Conservation (phyloP, 805 yeast species). For the Blastobotrys chiropterorum region DNA sequence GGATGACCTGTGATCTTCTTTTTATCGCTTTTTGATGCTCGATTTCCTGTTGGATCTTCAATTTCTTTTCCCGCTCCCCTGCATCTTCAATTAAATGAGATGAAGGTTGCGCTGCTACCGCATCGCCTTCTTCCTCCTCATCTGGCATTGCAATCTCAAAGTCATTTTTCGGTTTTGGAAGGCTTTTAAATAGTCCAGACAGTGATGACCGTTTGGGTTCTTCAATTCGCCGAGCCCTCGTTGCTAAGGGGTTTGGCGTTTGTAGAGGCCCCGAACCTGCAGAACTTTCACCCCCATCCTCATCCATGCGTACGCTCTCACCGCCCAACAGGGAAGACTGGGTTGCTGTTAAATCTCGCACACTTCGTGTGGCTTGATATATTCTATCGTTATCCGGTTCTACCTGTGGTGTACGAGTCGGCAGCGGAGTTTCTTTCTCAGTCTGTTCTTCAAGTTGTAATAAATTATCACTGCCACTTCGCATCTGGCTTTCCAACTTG, state of each 20-base stretch:
- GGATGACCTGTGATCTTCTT: constrained; percentile 44
- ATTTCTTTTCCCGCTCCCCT: constrained; percentile 26
- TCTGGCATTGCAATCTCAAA: constrained; percentile 34
- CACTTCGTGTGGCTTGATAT: constrained; percentile 30
- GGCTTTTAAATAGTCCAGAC: constrained; percentile 8
- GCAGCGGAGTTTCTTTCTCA: not conserved
- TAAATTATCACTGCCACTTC: constrained; percentile 12
- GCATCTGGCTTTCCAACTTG: constrained; percentile 15
- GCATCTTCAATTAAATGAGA: constrained; percentile 23
- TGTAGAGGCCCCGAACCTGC: not conserved
- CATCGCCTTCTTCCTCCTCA: constrained; percentile 17
- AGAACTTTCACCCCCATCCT: not conserved
- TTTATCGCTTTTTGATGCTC: constrained; percentile 24
- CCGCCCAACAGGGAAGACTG: constrained; percentile 35
- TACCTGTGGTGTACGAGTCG: constrained; percentile 1
- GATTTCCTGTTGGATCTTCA: constrained; percentile 15
- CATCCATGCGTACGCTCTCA: constrained; percentile 20
- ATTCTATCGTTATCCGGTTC: constrained; percentile 32
- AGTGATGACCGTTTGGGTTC: not conserved
- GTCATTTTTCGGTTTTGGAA: constrained; percentile 39
- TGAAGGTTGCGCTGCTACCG: constrained; percentile 9
- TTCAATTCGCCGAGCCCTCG: not conserved
- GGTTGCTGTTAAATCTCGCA: constrained; percentile 29
- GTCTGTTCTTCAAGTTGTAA: not conserved
- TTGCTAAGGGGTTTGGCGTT: not conserved